Evolutionary conservation across 441 rosid genomes (phyloP), one percentile per base, ranked within the genome.

Genomic region (Daphne laureola): DNA sequence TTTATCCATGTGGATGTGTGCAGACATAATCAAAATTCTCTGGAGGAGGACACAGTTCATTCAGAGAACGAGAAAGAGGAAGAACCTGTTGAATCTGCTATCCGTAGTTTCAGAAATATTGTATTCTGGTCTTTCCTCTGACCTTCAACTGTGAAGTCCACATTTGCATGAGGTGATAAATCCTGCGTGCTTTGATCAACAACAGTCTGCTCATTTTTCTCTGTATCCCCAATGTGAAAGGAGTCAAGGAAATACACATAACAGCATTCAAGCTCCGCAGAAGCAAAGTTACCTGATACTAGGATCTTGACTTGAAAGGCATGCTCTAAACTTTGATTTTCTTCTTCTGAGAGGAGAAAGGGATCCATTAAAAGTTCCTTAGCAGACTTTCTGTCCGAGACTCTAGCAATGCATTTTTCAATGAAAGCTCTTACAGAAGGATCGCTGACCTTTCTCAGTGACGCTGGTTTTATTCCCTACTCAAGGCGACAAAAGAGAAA

Each of bases 401-500:
- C 95, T 41, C 69, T 77, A n/a, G 95, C 76, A 41, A 87, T 83
- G 58, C 98, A 91, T 73, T 91, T 91, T 71, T 80, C 95, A 61
- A 91, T 87, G 71, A 91, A 91, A 55, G 68, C 64, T 73, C 61
- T 80, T 43, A 87, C 86, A 42, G 71, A 71, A 4, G 70, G 76
- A 70, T 87, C 84, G 44, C 66, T 68, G 70, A 91, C 96, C 65
- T 82, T 91, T 27, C 69, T 78, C 73, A 91, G 76, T 8, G 98
- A 78, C 38, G 93, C 98, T 41, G 98, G 98, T 66, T 82, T 87
- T 49, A 85, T 76, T 63, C 98, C 98, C 96, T 91, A 65, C 44
- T 23, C 50, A 21, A 77, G 57, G 53, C 52, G 46, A 53, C 38
- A 36, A 15, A 25, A 57, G 53, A 54, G 46, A 53, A 26, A 36